A percentile compares a stretch with the other conserved stretches of the same genome.
Conservation (phyloP, 2,329 filamentous ascomycete genomes). For the Botrytis hyacinthi region DNA sequence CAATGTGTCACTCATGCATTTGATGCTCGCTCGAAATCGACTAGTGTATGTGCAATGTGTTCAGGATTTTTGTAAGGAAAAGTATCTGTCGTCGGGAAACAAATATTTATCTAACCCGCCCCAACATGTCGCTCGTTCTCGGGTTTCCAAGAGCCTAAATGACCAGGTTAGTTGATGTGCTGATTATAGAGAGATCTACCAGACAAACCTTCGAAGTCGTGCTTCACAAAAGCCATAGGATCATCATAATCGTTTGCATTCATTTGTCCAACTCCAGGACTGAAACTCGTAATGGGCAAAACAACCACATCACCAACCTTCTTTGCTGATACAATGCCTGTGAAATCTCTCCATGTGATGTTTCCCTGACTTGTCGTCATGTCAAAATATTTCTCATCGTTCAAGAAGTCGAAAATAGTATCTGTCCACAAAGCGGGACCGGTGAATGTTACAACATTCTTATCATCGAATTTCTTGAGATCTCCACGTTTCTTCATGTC, state of each 20-base stretch:
- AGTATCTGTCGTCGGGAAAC: neutral
- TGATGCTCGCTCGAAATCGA: constrained; percentile 17
- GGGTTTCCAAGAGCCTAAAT: constrained; percentile 71
- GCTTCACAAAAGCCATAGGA: constrained; percentile 96
- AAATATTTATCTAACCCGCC: neutral
- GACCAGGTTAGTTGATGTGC: constrained; percentile 14
- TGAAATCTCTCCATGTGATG: constrained; percentile 86
- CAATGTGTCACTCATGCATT: constrained; percentile 21
- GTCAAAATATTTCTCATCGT: constrained; percentile 85
- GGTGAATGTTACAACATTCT: constrained; percentile 87
- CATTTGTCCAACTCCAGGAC: constrained; percentile 92
- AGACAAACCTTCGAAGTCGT: constrained; percentile 84
- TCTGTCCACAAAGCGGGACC: constrained; percentile 96
- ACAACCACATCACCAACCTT: constrained; percentile 93
- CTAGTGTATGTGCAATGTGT: constrained; percentile 5
- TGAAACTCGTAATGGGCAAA: constrained; percentile 95
- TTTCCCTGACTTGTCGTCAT: constrained; percentile 64
- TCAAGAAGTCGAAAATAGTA: constrained; percentile 87
- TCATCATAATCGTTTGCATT: constrained; percentile 83
- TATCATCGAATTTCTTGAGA: constrained; percentile 56
- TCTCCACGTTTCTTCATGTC: constrained; percentile 66
- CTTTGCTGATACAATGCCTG: constrained; percentile 76
- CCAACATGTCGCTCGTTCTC: constrained; percentile 70
- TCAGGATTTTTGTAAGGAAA: constrained; percentile 5
- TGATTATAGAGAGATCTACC: neutral